Evolutionary conservation across 129 eudicot genomes (phyloP).

Genomic region (Rutidosis leptorrhynchoides): DNA sequence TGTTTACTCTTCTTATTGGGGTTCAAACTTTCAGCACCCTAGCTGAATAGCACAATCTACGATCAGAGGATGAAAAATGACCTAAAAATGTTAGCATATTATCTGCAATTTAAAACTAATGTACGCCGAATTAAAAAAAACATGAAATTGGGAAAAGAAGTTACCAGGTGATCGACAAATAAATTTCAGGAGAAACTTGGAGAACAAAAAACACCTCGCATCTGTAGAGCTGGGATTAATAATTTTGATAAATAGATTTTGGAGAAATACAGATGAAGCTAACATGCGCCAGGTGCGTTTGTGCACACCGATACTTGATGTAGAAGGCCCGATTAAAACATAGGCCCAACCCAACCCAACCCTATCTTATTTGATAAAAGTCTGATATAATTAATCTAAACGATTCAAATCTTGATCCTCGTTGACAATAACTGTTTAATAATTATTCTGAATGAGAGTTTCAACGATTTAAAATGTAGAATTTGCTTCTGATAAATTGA

Average conservation of each 20-base stretch:
- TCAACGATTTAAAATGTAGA: too few species aligned
- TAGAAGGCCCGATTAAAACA: background rate
- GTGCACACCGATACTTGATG: background rate
- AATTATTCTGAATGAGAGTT: too few species aligned
- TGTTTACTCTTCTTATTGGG: conserved; percentile 18
- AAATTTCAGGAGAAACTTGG: conserved; percentile 24
- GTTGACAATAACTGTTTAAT: too few species aligned
- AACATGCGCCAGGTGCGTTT: conserved; percentile 25
- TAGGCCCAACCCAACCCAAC: too few species aligned
- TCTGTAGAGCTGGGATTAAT: conserved; percentile 10
- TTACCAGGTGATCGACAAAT: conserved; percentile 15
- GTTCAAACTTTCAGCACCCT: conserved; percentile 19
- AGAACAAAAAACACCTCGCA: conserved; percentile 31
- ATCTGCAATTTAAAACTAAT: background rate
- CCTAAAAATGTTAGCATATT: background rate
- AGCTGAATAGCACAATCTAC: conserved; percentile 13
- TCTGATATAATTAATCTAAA: too few species aligned
- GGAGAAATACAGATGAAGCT: conserved; percentile 13
- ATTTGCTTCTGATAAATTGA: too few species aligned
- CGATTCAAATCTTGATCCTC: too few species aligned
- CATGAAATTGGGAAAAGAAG: background rate
- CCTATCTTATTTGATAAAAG: too few species aligned
- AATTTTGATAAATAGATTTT: conserved; percentile 20
- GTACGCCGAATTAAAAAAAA: conserved; percentile 9
- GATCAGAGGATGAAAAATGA: conserved; percentile 19